Conservation (phyloP, 441 rosid genomes). For the Croton laevigatus region DNA sequence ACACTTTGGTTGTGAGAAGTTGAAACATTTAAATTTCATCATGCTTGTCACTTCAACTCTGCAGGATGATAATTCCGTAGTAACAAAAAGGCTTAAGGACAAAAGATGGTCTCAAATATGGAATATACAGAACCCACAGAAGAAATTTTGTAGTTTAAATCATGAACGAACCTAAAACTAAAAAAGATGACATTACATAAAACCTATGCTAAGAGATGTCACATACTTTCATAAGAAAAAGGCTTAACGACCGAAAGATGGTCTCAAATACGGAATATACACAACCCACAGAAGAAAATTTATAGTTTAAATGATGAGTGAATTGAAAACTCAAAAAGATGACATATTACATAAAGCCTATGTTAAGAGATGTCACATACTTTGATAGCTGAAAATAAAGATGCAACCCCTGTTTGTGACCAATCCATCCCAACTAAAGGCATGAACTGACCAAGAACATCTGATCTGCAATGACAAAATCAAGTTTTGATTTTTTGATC, state of each 20-base stretch:
- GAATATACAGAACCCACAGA: not conserved
- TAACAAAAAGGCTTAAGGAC: conserved; percentile 12
- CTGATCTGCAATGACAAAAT: conserved; percentile 60
- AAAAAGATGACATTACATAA: not conserved
- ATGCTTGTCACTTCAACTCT: not conserved
- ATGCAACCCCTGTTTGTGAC: conserved; percentile 95
- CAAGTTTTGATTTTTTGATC: not conserved
- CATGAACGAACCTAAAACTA: not conserved
- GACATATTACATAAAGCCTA: not conserved
- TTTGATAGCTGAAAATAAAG: conserved; percentile 89
- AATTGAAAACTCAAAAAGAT: not conserved
- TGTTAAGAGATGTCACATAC: conserved; percentile 40
- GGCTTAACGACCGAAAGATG: not conserved
- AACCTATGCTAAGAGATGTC: conserved; percentile 13
- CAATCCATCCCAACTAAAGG: conserved; percentile 95
- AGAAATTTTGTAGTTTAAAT: conserved; percentile 7
- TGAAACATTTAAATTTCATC: not conserved
- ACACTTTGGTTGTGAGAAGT: not conserved
- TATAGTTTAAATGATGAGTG: not conserved
- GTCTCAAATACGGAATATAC: not conserved
- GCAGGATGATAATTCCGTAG: conserved; percentile 8
- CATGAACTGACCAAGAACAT: conserved; percentile 98
- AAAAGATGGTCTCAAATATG: conserved; percentile 10
- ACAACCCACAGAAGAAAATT: conserved; percentile 8
- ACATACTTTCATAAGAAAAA: conserved; percentile 61